These are phyloP conservation scores for Phlyctochytrium bullatum DNA, from an alignment of 192 early-diverging fungal species.

Conservation along the genomic window DNA sequence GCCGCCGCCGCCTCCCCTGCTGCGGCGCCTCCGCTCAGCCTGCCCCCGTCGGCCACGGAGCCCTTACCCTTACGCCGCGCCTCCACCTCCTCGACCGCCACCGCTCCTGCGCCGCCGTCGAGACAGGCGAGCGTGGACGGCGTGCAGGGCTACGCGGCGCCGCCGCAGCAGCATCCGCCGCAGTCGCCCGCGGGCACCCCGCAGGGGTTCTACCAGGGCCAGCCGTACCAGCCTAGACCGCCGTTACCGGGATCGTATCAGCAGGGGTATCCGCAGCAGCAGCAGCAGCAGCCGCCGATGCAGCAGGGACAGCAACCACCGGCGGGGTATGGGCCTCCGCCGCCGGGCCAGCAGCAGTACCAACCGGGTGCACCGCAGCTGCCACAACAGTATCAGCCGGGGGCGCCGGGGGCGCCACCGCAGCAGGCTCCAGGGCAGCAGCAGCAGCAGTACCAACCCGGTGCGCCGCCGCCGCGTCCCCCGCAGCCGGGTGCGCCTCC, in stretches of 20 bases:
- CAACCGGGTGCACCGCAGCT: background rate
- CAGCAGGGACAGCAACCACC: background rate
- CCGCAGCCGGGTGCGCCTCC: slow-evolving; percentile 12
- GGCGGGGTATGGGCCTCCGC: background rate
- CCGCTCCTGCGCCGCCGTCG: no score
- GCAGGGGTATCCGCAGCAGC: no score
- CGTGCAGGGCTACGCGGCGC: no score
- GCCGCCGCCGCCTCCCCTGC: no score
- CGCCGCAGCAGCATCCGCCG: no score
- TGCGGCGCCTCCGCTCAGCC: no score
- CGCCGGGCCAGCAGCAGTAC: background rate
- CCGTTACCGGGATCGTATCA: no score
- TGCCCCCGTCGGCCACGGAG: no score
- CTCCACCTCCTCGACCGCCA: no score
- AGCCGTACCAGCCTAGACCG: no score
- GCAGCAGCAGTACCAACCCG: slow-evolving; percentile 27
- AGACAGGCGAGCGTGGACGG: no score
- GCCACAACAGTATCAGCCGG: background rate
- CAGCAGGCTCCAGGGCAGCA: slow-evolving; percentile 9
- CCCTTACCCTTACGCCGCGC: no score
- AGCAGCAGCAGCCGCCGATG: background rate
- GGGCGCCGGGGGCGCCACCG: background rate
- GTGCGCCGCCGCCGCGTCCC: background rate
- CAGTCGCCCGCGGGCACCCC: background rate
- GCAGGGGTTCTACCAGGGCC: background rate